Percentiles rank a stretch among this genome's conserved stretches.
phyloP scores from a whole-genome alignment of 2,329 filamentous ascomycete genomes.

The Neopestalotiopsis sp. region DNA sequence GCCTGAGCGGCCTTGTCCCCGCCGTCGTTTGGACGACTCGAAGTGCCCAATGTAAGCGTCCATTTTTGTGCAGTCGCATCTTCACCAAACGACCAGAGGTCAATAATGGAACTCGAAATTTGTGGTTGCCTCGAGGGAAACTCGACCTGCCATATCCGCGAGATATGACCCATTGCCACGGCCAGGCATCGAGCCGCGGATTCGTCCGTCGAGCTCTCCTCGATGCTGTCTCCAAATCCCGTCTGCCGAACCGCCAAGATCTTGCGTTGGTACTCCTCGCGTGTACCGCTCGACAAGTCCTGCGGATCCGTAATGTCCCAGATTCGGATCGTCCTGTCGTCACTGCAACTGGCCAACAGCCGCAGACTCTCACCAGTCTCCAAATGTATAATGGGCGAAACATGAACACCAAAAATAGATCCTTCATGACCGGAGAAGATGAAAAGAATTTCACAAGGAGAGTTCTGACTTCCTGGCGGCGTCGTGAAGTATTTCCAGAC shows the following conservation, averaged over 20 bases:
- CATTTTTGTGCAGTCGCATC: conserved; percentile 80
- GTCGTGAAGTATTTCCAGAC: conserved; percentile 74
- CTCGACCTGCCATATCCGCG: conserved; percentile 86
- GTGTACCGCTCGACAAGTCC: conserved; percentile 34
- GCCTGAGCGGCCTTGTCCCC: conserved; percentile 24
- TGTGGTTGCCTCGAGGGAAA: conserved; percentile 54
- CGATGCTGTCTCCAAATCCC: conserved; percentile 60
- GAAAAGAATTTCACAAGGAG: conserved; percentile 50
- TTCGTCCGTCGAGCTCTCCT: conserved; percentile 29
- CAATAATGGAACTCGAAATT: conserved; percentile 37
- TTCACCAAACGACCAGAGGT: conserved; percentile 81
- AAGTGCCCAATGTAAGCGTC: conserved; percentile 51
- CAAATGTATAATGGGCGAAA: conserved; percentile 63
- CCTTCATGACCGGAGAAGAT: conserved; percentile 79
- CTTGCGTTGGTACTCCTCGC: conserved; percentile 28
- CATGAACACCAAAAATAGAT: conserved; percentile 87
- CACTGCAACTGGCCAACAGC: conserved; percentile 89
- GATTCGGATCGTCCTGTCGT: conserved; percentile 86
- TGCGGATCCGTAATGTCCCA: conserved; percentile 77
- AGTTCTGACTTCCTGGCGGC: conserved; percentile 10
- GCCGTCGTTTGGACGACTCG: neutral
- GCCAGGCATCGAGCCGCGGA: conserved; percentile 58
- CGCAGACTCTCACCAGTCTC: conserved; percentile 49
- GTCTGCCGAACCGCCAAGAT: conserved; percentile 57
- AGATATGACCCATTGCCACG: conserved; percentile 82